Base-by-base conservation (phyloP, 1,284 basidiomycete genomes). In the Leccinum fallax region DNA sequence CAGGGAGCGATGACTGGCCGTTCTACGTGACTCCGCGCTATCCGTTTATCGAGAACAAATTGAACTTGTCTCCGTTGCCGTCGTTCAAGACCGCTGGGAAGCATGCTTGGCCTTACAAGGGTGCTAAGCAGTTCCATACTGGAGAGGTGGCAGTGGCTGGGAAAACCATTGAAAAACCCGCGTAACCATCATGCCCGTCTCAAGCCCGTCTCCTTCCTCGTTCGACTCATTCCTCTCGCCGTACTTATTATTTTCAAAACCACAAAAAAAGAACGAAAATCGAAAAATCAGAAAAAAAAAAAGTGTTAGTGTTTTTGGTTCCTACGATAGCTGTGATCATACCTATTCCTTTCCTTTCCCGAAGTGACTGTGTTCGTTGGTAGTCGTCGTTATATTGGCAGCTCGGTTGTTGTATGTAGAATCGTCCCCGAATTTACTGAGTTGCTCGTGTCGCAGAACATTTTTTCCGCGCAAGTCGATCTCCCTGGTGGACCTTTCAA, bases 41-140 rank as follows among this genome's bases (percentile, higher is more conserved):
- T 8, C 65, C 65, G 15, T 65, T 67, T 54, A 21, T 67, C 13
- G 59, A 65, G 7, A 8, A 8, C 2, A 7, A 34, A 1, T 26
- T 26, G 21, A 54, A 59, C 58, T 61, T 62, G 4, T 57, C 65
- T 4, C 65, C 65, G 2, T 62, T 66, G 36, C 65, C 65, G 1
- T 30, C 62, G n/a, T 66, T 61, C n/a, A 6, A 11, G 15, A 7
- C 1, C 5, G 19, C 24, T 19, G 54, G 54, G 38, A 2, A 3
- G 4, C 54, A 66, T n/a, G 19, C 16, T 2, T 61, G 65, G 65
- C 53, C 61, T 24, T 66, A 60, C 54, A 15, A 49, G 3, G 48
- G 24, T 26, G 40, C 48, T 1, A 32, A 46, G 13, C 56, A 66
- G 1, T 63, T 56, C 52, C 8, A 24, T 11, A 6, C 60, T 8